These are phyloP conservation scores for Podospora sp. DNA, from an alignment of 495 filamentous ascomycete genomes.

Conservation along the genomic window DNA sequence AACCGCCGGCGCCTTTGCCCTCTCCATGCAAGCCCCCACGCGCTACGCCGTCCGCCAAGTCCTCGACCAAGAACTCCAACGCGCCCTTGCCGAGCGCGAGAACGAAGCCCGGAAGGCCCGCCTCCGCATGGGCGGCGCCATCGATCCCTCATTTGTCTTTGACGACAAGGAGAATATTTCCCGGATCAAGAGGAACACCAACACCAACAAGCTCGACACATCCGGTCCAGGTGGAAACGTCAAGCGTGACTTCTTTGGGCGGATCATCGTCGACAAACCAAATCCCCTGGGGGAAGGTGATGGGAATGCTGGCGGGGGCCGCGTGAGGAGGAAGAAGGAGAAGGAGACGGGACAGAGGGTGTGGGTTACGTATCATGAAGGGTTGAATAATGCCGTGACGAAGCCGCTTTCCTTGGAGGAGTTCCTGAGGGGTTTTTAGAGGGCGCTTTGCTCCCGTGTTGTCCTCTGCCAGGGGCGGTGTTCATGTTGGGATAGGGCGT, in stretches of 20 bases:
- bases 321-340: conserved; percentile 29
- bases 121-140: conserved; percentile 43
- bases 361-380: conserved; percentile 95
- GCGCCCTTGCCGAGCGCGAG: conserved; percentile 63
- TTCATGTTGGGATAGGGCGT: no score
- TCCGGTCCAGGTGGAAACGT: conserved; percentile 34
- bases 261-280: conserved; percentile 58
- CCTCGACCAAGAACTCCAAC: conserved; percentile 83
- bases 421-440: conserved; percentile 67
- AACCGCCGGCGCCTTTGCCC: conserved; percentile 52
- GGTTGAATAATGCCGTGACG: conserved; percentile 93
- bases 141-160: conserved; percentile 26
- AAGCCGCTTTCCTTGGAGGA: conserved; percentile 89
- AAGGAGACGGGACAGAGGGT: conserved; percentile 58
- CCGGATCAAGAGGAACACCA: conserved; percentile 25
- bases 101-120: conserved; percentile 59
- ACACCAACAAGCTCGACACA: conserved; percentile 22
- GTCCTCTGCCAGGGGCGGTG: no score
- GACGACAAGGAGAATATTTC: conserved; percentile 47
- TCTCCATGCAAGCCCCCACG: conserved; percentile 62
- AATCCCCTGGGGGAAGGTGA: conserved; percentile 40
- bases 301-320: conserved; percentile 38
- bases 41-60: conserved; percentile 91
- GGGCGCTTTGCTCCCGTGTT: no score
- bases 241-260: conserved; percentile 91